phyloP scores from a whole-genome alignment of 2,329 filamentous ascomycete species.

The Hymenoscyphus repandus region DNA sequence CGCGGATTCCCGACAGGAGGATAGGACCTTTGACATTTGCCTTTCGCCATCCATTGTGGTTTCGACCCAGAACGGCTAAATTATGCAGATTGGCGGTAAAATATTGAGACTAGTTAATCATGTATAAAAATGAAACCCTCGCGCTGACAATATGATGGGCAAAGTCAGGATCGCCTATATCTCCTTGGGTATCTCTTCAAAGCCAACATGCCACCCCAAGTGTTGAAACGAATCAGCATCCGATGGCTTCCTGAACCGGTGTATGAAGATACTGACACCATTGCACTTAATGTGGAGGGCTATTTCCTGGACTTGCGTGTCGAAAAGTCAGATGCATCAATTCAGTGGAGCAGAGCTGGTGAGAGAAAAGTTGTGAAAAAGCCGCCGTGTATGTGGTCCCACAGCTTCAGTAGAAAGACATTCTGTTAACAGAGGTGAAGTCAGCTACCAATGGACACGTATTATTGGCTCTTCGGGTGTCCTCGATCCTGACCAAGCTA shows the following conservation, averaged over 20 bases:
- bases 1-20: background rate
- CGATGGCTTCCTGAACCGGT: conserved; percentile 36
- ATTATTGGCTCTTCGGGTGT: conserved; percentile 33
- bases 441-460: conserved; percentile 34
- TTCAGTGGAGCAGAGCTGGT: conserved; percentile 39
- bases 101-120: no score
- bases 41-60: no score
- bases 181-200: background rate
- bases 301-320: conserved; percentile 39
- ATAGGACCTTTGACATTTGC: background rate
- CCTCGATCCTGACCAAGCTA: conserved; percentile 33
- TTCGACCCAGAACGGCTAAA: no score
- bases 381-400: conserved; percentile 29
- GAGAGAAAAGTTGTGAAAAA: conserved; percentile 33
- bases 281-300: conserved; percentile 36
- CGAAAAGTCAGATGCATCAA: conserved; percentile 28
- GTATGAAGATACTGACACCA: conserved; percentile 37
- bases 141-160: no score
- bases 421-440: conserved; percentile 15
- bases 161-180: no score
- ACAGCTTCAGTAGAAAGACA: background rate
- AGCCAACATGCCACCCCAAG: conserved; percentile 7
- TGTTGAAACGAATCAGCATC: conserved; percentile 34
- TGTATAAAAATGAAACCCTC: no score
- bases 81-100: no score